Conservation (phyloP, 1,139 yeast species). For the Hanseniaspora uvarum region DNA sequence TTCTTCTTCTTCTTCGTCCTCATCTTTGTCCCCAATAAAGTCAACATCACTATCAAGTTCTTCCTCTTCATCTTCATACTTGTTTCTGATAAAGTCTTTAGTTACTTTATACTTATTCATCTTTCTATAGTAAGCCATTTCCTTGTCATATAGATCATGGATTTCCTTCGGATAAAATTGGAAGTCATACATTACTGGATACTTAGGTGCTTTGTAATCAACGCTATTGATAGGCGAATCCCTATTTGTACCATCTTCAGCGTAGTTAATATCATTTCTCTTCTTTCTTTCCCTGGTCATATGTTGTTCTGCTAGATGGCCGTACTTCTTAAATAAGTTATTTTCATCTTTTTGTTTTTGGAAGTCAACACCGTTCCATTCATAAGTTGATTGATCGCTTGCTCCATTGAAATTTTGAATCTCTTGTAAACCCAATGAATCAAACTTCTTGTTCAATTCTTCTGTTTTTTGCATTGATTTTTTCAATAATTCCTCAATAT, state of each 20-base stretch:
- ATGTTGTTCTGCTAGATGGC: constrained; percentile 68
- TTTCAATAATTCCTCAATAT: constrained; percentile 50
- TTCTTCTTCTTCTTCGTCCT: constrained; percentile 29
- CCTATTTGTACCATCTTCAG: constrained; percentile 50
- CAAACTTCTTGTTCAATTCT: constrained; percentile 53
- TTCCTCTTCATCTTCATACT: constrained; percentile 28
- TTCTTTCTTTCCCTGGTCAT: constrained; percentile 81
- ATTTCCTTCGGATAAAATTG: constrained; percentile 73
- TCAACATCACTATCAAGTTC: constrained; percentile 30
- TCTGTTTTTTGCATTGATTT: constrained; percentile 56
- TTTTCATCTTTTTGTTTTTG: constrained; percentile 51
- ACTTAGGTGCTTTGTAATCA: constrained; percentile 52
- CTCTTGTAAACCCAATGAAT: constrained; percentile 61
- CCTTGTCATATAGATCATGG: constrained; percentile 59
- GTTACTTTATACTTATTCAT: constrained; percentile 63
- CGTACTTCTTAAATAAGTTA: constrained; percentile 19
- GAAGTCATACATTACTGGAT: constrained; percentile 66
- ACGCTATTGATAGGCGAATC: not conserved
- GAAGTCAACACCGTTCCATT: constrained; percentile 94
- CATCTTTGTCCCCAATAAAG: constrained; percentile 21
- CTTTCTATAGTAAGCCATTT: constrained; percentile 65
- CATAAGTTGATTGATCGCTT: constrained; percentile 79
- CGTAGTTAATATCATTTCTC: constrained; percentile 80
- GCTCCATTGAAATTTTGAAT: constrained; percentile 49
- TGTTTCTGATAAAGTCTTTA: constrained; percentile 36